These are phyloP conservation scores for Neofusicoccum ribis DNA, from an alignment of 2,329 filamentous ascomycete genomes.

Conservation along the genomic window DNA sequence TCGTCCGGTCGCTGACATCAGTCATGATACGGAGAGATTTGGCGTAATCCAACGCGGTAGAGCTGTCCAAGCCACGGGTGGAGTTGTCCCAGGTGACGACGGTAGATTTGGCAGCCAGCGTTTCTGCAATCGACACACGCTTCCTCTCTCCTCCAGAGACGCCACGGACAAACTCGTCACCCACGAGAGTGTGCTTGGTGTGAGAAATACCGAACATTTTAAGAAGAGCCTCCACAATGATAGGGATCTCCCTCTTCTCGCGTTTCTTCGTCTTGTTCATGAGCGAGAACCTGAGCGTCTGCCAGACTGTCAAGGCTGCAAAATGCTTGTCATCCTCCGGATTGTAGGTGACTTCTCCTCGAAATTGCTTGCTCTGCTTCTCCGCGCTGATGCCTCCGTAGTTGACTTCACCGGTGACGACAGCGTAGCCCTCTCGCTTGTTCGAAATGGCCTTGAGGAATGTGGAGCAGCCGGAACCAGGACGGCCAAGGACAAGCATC, in stretches of 20 bases:
- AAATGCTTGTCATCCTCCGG: slow-evolving; percentile 76
- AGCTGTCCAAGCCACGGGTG: slow-evolving; percentile 37
- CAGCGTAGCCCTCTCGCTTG: slow-evolving; percentile 64
- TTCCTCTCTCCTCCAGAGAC: slow-evolving; percentile 81
- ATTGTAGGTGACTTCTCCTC: slow-evolving; percentile 78
- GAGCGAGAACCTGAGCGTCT: slow-evolving; percentile 73
- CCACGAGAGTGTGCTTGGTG: slow-evolving; percentile 72
- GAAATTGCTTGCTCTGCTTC: slow-evolving; percentile 67
- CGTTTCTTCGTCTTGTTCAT: slow-evolving; percentile 73
- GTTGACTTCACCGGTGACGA: slow-evolving; percentile 66
- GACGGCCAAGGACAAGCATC: slow-evolving; percentile 71
- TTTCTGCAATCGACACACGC: slow-evolving; percentile 77
- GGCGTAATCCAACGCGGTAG: slow-evolving; percentile 56
- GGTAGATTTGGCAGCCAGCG: slow-evolving; percentile 68
- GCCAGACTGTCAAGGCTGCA: slow-evolving; percentile 72
- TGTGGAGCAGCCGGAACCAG: slow-evolving; percentile 73
- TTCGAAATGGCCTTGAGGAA: slow-evolving; percentile 77
- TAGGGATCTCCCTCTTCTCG: slow-evolving; percentile 62
- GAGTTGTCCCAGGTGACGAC: slow-evolving; percentile 74
- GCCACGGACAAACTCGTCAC: slow-evolving; percentile 71
- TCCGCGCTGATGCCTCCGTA: slow-evolving; percentile 71
- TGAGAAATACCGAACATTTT: slow-evolving; percentile 79
- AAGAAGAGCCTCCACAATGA: slow-evolving; percentile 69
- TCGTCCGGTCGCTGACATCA: slow-evolving; percentile 50
- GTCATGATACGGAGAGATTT: slow-evolving; percentile 53